Evolutionary conservation across 176 grass and related monocot genomes (phyloP), one percentile per base, ranked within the genome.

Genomic region (Miscanthus lutarioriparius): DNA sequence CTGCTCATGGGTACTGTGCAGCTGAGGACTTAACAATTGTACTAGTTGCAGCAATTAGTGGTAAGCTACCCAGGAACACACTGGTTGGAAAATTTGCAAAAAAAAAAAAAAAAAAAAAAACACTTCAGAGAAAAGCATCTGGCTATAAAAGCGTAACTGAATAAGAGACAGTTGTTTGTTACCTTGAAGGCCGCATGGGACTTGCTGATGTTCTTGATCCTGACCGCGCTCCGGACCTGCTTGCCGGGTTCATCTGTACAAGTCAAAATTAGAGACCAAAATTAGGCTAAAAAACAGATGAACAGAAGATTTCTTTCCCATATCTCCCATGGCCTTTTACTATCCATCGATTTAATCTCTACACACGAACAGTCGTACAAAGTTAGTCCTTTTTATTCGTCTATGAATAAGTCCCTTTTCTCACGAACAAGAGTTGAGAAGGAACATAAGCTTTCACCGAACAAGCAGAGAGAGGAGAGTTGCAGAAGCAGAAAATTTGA

Each of bases 181-280:
- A 76, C 93, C 97, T 99, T 99, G 70, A 99, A 99, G 73, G 90
- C 93, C 64, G 94, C 91, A 94, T 99, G 86, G 3, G 97, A 96
- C 82, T 96, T 99, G 93, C 93, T 96, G 74, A 89, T 89, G 86
- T 99, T 99, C 91, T 96, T 99, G 68, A 99, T 99, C 84, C 76
- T 94, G 10, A 99, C 86, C 8, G 97, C 93, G 83, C 97, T 99
- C 64, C 88, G 83, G 32, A 91, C 97, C 56, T 99, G 97, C 79
- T 99, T 96, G 20, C 97, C 97, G 9, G 97, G 89, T 71, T 94
- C 96, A 91, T 96, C 96, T 99, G 70, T 54, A 75, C 40, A 47
- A 70, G 53, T 77, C 27, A 93, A 68, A 82, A 86, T 38, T 12
- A 27, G 19, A 81, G 4, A 33, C 13, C 47, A 26, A 11, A 9